Base-by-base conservation (phyloP, 2,329 filamentous ascomycete species). In the Xylariaceae sp. region DNA sequence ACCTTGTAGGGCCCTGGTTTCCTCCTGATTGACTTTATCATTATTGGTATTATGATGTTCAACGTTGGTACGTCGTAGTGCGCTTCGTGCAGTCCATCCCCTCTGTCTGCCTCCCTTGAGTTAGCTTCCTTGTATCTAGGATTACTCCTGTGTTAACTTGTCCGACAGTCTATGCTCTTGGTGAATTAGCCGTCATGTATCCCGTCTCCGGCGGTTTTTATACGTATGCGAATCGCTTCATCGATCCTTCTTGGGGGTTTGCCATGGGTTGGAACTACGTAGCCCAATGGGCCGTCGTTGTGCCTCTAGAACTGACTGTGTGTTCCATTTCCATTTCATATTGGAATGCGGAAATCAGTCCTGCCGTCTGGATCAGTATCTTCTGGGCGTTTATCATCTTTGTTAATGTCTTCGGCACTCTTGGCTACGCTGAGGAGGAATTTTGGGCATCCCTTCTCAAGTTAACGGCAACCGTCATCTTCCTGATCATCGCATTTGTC, bases 401-500 rank as follows among this genome's bases (percentile, higher is more conserved):
- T 3, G 74, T 84, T 67, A 83, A 84, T 63, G 59, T 84, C 37
- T 84, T 84, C 40, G 82, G 82, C 10, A 77, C 82, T 1, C 69
- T 79, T 2, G 79, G 79, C 6, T 82, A 82, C 52, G 81, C 74
- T 10, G 82, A 81, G 62, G 83, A 86, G 52, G 84, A 87, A 62
- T 87, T 86, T 62, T 75, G 79, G 65, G 76, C 84, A 1, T 77
- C 79, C 5, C 67, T 79, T 5, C 72, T 86, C 53, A 87, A 87
- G 64, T 74, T 86, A 10, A 65, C 69, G 0, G 83, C 84, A 3
- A 83, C 80, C 44, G 68, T 83, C 27, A 78, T 85, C 40, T 88
- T 87, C 71, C 86, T 89, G 73, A 76, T 88, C 55, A 77, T 86
- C 37, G 78, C 79, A 13, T 77, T 87, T 29, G 73, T 86, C 18